phyloP scores from a whole-genome alignment of 306 rosid genomes.

The Fragaria iinumae region DNA sequence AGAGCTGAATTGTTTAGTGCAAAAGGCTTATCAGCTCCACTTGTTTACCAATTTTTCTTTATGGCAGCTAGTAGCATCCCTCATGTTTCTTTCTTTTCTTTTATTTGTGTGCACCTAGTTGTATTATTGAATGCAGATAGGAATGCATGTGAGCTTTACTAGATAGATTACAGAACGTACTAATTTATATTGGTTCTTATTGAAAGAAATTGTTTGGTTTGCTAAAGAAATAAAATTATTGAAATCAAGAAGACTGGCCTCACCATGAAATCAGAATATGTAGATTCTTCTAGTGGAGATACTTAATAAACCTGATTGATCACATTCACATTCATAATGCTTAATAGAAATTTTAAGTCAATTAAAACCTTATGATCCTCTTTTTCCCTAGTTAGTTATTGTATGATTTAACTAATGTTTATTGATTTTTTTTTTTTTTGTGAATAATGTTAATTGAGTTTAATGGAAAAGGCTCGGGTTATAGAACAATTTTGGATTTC shows the following conservation, averaged over 20 bases:
- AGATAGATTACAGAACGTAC: neutral
- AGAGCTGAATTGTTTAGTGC: neutral
- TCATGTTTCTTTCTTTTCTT: neutral
- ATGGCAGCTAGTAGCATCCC: constrained; percentile 11
- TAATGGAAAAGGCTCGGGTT: neutral
- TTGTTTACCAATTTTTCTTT: constrained; percentile 5
- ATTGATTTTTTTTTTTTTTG: too few relatives aligned
- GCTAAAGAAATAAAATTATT: neutral
- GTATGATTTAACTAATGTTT: neutral
- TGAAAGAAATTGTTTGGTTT: constrained; percentile 8
- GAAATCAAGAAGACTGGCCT: neutral
- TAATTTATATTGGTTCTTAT: neutral
- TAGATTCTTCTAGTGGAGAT: neutral
- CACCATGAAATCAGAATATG: neutral
- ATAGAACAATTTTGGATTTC: neutral
- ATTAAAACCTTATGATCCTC: too few relatives aligned
- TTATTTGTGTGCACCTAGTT: neutral
- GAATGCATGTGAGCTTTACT: constrained; percentile 18
- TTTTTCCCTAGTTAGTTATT: too few relatives aligned
- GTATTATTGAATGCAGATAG: neutral
- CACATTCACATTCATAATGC: neutral
- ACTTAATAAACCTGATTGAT: neutral
- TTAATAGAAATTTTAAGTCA: neutral
- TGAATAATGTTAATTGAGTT: neutral
- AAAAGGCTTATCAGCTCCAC: constrained; percentile 9